Conservation (phyloP, 2,329 filamentous ascomycete genomes). For the Phialophora expanda region DNA sequence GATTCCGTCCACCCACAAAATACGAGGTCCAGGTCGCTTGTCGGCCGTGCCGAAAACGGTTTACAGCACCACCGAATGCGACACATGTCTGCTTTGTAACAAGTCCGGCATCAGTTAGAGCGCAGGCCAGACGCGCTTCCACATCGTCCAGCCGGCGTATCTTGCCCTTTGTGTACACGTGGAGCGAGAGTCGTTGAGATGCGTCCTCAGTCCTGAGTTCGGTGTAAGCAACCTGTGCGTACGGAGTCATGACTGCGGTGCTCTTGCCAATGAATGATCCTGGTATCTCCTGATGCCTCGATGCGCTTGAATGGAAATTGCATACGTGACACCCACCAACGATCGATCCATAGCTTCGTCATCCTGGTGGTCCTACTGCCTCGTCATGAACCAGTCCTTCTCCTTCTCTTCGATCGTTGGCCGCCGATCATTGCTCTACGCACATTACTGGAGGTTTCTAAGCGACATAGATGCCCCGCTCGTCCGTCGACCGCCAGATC, state of each 20-base stretch:
- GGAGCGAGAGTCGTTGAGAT: background rate
- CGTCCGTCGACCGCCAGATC: background rate
- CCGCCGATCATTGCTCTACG: background rate
- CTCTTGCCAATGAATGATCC: too few species aligned
- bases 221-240: background rate
- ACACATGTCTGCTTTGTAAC: background rate
- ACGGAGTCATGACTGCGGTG: background rate
- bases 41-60: slow-evolving; percentile 1
- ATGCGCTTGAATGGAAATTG: background rate
- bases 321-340: background rate
- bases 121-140: too few species aligned
- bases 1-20: background rate
- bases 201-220: background rate
- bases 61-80: background rate
- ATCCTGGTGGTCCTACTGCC: background rate
- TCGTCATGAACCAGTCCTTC: background rate
- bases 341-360: background rate
- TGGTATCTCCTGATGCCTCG: background rate
- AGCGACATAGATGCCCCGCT: background rate
- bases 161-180: background rate
- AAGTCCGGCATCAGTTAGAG: background rate
- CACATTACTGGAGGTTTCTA: background rate
- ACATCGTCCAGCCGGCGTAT: too few species aligned
- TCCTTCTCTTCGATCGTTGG: background rate
- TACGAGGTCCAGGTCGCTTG: background rate